Evolutionary conservation across 306 rosid species (phyloP).

Genomic region (Rosa multiflora): DNA sequence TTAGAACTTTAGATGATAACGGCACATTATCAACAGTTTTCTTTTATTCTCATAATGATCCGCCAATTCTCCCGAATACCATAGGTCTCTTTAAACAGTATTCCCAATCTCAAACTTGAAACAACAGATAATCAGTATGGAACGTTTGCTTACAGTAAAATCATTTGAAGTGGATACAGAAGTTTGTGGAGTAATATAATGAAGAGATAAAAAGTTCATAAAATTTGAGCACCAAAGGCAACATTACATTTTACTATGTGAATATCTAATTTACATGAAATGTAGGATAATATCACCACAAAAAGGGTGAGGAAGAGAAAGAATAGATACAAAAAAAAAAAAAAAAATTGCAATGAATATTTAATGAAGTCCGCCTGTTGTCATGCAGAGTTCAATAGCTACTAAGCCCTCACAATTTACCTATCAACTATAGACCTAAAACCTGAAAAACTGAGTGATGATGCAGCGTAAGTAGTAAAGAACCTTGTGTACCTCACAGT

Average conservation of each 20-base stretch:
- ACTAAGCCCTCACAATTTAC: constrained; percentile 1
- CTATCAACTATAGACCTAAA: constrained; percentile 15
- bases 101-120: not conserved
- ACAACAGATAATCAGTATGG: not conserved
- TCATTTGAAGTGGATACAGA: not conserved
- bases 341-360: not conserved
- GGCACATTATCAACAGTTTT: not conserved
- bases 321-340: constrained; percentile 12
- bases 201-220: not conserved
- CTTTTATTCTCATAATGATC: not conserved
- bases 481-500: constrained; percentile 29
- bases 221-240: not conserved
- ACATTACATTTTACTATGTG: not conserved
- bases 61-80: not conserved
- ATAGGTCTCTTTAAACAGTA: no score
- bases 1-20: not conserved
- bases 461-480: not conserved
- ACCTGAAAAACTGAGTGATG: constrained; percentile 5
- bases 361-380: not conserved
- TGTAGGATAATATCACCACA: constrained; percentile 9
- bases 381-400: constrained; percentile 2
- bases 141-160: not conserved
- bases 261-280: constrained; percentile 2
- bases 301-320: not conserved
- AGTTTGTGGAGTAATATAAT: not conserved